Evolutionary conservation across 139 green algal genomes (phyloP), one percentile per base, ranked within the genome.

Genomic region (Chlorella ohadii): DNA sequence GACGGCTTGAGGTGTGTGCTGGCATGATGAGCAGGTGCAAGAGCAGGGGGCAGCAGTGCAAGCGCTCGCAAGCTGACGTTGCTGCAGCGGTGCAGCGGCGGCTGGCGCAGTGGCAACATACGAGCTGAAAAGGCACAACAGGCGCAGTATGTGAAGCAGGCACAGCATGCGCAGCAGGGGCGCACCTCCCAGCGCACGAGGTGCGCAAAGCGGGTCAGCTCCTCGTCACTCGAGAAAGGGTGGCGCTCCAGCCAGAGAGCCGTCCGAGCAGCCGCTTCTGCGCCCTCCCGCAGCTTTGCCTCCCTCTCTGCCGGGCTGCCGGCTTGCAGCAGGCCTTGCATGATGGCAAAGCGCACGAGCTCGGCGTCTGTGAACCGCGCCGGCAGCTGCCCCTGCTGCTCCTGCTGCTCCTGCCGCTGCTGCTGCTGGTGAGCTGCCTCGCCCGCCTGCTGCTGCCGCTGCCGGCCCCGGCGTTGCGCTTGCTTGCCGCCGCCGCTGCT

Each of bases 261-360:
- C 36, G 86, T 86, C 39, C 72, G 28, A 4, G 73, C 80, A 0
- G 77, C 76, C 1, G 72, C 80, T 16, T 66, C 56, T 0, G 73
- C 80, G 15, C 67, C 85, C 73, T 71, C 63, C 27, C 51, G 34
- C 57, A 89, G 73, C 63, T 64, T 81, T 17, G 39, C 27, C 22
- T 44, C 28, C 20, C 36, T 36, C 57, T 75, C 80, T 17, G n/a
- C 51, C 4, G 56, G 36, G 33, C 25, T 44, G 3, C 20, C n/a
- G 4, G 81, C 82, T 12, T 77, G 76, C 74, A 87, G 67, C 22
- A 82, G 64, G n/a, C 86, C 86, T 27, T 85, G 44, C 38, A 76
- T 70, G 25, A 85, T 33, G 7, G 81, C 81, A 76, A 85, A 89
- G 2, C 86, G 73, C 72, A 86, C 83, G 11, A 89, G 41, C 84